Base-by-base conservation (phyloP, 306 rosid genomes). In the Geum urbanum region DNA sequence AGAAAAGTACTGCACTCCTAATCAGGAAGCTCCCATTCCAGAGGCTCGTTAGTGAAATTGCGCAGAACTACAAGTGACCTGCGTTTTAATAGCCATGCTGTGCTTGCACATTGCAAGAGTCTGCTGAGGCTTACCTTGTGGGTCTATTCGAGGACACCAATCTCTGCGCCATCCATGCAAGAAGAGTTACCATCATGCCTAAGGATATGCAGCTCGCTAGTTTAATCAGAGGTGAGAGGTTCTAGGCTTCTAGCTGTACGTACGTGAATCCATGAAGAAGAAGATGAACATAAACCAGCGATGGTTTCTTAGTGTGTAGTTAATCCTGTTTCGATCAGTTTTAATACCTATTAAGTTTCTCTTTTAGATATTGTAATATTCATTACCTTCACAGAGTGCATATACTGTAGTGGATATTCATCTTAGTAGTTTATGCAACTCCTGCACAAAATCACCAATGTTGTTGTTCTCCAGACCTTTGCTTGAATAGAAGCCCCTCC, bases 11-110 rank as follows among this genome's bases (percentile, higher is more conserved):
- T 22, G 60, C 20, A 7, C 45, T 91, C 0, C 63, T 91, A 66
- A 88, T 91, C 73, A 82, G 97, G 85, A 91, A 91, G 72, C 80
- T 91, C 18, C 97, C 97, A 0, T 91, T 91, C 84, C 96, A 91
- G 81, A 86, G 97, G 84, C 67, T 91, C 47, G 97, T 91, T 8
- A 89, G 92, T 56, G 96, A 91, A 83, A 91, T 85, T 74, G 97
- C 92, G 16, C 92, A 91, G 65, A 92, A 91, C 57, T 91, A 86
- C 70, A 91, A 91, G 91, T 43, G 97, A 91, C 16, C 78, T 91
- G 13, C 92, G 89, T 70, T 91, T 91, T 80, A 95, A 91, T 85
- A 86, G 97, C 37, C 97, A 91, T 50, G 92, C 92, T 37, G 95
- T 91, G 4, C 78, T 91, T 63, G 97, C 97, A 0, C 95, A 0